Conservation (phyloP, 1,284 basidiomycete species). For the Butyriboletus regius region DNA sequence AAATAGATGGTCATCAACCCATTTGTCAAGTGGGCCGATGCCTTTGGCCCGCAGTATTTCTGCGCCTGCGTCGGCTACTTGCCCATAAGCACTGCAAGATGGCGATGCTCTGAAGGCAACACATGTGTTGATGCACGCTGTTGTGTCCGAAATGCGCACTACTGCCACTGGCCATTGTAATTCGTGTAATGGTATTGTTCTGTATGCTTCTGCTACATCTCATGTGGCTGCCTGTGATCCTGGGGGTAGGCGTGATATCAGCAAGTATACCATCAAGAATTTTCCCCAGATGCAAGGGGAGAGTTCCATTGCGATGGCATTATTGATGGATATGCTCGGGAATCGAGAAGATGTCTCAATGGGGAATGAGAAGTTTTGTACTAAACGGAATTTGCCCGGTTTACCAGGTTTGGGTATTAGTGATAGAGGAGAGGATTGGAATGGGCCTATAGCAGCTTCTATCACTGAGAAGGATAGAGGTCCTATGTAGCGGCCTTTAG, state of each 20-base stretch:
- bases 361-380: not conserved
- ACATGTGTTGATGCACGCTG: not conserved
- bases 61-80: no score
- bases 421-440: not conserved
- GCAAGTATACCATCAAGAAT: not conserved
- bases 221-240: not conserved
- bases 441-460: not conserved
- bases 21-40: no score
- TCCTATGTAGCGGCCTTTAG: not conserved
- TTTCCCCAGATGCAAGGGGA: no score
- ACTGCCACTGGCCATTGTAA: not conserved
- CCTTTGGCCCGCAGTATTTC: no score
- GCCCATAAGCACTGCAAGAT: no score
- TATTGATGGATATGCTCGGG: not conserved
- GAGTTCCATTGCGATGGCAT: not conserved
- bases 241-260: accelerated
- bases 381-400: not conserved
- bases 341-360: accelerated
- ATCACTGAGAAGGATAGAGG: not conserved
- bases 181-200: not conserved
- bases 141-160: accelerated
- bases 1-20: no score
- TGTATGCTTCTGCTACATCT: not conserved
- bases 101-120: no score
- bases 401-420: not conserved